Conservation (phyloP, 176 grass and related monocot species). For the Phoenix roebelenii region DNA sequence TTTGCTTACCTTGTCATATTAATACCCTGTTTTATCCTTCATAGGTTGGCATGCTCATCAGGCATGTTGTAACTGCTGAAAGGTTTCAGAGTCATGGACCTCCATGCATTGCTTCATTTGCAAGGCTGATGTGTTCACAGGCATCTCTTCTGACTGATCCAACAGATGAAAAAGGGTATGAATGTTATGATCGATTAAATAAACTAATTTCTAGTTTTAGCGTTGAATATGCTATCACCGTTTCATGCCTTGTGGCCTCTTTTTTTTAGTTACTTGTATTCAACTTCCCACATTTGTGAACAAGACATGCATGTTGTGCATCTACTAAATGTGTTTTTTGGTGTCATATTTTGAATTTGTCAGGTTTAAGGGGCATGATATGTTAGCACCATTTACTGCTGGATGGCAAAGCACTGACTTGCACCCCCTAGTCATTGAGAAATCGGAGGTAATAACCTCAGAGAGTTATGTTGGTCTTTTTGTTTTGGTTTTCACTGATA, state of each 20-base stretch:
- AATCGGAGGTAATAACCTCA: conserved; percentile 54
- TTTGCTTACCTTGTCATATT: neutral
- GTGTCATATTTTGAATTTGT: conserved; percentile 10
- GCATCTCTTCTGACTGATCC: conserved; percentile 36
- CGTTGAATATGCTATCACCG: too few species aligned
- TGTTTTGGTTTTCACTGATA: neutral
- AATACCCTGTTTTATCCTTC: conserved; percentile 1
- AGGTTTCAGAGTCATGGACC: conserved; percentile 27
- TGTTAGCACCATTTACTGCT: conserved; percentile 98
- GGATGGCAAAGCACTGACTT: conserved; percentile 88
- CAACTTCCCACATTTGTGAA: neutral
- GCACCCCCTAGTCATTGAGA: conserved; percentile 78
- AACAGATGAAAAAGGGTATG: conserved; percentile 64
- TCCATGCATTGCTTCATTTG: conserved; percentile 23
- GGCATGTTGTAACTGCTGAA: conserved; percentile 26
- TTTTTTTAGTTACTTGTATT: neutral
- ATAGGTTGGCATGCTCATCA: conserved; percentile 42
- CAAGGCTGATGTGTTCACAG: conserved; percentile 49
- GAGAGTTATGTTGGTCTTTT: neutral
- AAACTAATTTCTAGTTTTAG: neutral
- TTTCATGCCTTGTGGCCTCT: too few species aligned
- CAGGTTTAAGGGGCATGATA: conserved; percentile 94
- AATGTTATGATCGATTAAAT: neutral
- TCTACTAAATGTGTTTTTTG: neutral
- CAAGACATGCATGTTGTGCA: neutral